phyloP scores from a whole-genome alignment of 805 yeast genomes.

The Kodamaea jinghongensis region DNA sequence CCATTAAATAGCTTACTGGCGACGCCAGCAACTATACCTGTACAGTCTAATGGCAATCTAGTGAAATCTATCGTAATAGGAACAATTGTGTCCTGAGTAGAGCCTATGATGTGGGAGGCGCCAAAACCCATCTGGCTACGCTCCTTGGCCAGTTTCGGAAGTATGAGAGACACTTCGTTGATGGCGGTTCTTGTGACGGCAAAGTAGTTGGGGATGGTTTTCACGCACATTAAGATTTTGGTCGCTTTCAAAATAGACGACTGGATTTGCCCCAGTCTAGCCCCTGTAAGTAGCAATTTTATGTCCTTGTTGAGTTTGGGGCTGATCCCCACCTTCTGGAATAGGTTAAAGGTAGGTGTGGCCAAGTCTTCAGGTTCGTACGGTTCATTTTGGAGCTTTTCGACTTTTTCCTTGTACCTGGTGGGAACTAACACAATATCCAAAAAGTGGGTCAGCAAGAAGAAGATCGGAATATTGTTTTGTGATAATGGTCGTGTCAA shows the following conservation, averaged over 20 bases:
- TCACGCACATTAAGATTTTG: conserved; percentile 27
- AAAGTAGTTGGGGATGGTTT: conserved; percentile 42
- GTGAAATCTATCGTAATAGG: conserved; percentile 57
- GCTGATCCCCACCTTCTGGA: conserved; percentile 34
- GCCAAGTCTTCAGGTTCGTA: conserved; percentile 22
- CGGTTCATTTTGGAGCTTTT: conserved; percentile 30
- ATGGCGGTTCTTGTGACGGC: conserved; percentile 52
- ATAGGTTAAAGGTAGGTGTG: conserved; percentile 32
- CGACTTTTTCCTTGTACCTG: conserved; percentile 41
- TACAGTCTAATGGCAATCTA: conserved; percentile 53
- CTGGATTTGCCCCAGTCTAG: conserved; percentile 48
- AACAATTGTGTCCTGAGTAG: conserved; percentile 52
- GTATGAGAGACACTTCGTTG: conserved; percentile 47
- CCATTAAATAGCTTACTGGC: conserved; percentile 48
- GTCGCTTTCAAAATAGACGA: conserved; percentile 44
- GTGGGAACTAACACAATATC: conserved; percentile 62
- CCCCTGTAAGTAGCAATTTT: conserved; percentile 54
- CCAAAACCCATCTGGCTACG: conserved; percentile 40
- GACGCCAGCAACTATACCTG: conserved; percentile 67
- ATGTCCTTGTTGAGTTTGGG: conserved; percentile 43
- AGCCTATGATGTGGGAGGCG: conserved; percentile 48
- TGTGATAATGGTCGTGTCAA: conserved; percentile 58
- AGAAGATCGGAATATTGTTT: conserved; percentile 57
- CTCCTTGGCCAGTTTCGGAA: conserved; percentile 41
- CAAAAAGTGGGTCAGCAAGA: conserved; percentile 60